Evolutionary conservation across 2,329 filamentous ascomycete species (phyloP).

Genomic region (Trichophyton simii): DNA sequence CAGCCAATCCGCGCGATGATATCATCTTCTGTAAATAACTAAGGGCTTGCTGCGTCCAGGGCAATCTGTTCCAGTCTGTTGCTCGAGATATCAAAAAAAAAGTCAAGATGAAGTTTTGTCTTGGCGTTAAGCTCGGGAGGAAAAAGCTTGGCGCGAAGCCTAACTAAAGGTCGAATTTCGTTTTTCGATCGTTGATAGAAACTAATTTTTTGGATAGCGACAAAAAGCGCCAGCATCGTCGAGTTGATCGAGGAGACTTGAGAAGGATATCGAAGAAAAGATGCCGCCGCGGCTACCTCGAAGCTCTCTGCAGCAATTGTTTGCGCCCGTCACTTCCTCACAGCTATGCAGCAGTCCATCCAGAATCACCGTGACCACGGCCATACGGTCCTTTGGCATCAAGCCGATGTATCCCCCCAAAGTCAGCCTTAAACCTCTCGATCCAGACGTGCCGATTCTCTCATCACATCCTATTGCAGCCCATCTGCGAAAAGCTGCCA

Average conservation of each 20-base stretch:
- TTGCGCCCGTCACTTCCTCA: slow-evolving; percentile 11
- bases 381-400: slow-evolving; percentile 37
- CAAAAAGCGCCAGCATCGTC: background rate
- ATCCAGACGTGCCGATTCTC: slow-evolving; percentile 40
- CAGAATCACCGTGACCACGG: slow-evolving; percentile 7
- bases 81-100: background rate
- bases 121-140: background rate
- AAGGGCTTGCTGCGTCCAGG: too few relatives aligned
- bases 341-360: background rate
- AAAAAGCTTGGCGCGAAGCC: background rate
- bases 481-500: slow-evolving; percentile 45
- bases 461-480: slow-evolving; percentile 47
- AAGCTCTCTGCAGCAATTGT: slow-evolving; percentile 22
- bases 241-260: background rate
- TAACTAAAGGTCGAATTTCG: background rate
- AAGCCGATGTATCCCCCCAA: slow-evolving; percentile 45
- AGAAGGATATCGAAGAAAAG: slow-evolving; percentile 6
- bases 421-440: slow-evolving; percentile 42
- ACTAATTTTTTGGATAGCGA: background rate
- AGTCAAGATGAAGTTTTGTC: background rate
- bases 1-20: background rate
- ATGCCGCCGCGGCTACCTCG: slow-evolving; percentile 28
- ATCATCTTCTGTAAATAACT: background rate
- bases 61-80: background rate
- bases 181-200: background rate